phyloP scores from a whole-genome alignment of 257 asterid genomes.

The Catharanthus roseus region DNA sequence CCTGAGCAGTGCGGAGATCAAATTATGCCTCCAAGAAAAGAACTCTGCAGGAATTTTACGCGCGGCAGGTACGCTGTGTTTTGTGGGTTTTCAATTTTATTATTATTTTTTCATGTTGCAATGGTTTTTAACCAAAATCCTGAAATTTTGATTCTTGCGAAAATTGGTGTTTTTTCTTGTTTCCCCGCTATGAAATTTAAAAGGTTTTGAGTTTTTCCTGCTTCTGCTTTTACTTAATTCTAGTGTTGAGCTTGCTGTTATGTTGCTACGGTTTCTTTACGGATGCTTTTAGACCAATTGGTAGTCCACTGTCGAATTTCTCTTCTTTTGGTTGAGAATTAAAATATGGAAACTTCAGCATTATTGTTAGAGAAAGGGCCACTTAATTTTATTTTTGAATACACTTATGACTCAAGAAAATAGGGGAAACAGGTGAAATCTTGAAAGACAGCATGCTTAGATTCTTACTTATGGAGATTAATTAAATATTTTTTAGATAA shows the following conservation, averaged over 20 bases:
- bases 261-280: neutral
- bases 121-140: neutral
- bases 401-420: too few species aligned
- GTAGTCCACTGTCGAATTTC: neutral
- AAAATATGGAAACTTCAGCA: too few species aligned
- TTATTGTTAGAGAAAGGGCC: neutral
- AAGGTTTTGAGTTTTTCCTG: too few species aligned
- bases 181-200: neutral
- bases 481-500: too few species aligned
- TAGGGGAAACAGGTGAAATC: too few species aligned
- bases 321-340: neutral
- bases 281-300: neutral
- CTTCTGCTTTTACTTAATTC: neutral
- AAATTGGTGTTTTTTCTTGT: neutral
- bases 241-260: neutral
- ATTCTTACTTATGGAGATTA: too few species aligned
- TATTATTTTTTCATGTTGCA: neutral
- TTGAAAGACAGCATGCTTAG: too few species aligned
- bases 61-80: slow-evolving; percentile 56
- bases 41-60: slow-evolving; percentile 64
- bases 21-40: slow-evolving; percentile 66
- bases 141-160: neutral
- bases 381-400: too few species aligned
- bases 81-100: neutral
- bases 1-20: too few species aligned